phyloP scores from a whole-genome alignment of 306 rosid species.

The Vachellia pachyceras region DNA sequence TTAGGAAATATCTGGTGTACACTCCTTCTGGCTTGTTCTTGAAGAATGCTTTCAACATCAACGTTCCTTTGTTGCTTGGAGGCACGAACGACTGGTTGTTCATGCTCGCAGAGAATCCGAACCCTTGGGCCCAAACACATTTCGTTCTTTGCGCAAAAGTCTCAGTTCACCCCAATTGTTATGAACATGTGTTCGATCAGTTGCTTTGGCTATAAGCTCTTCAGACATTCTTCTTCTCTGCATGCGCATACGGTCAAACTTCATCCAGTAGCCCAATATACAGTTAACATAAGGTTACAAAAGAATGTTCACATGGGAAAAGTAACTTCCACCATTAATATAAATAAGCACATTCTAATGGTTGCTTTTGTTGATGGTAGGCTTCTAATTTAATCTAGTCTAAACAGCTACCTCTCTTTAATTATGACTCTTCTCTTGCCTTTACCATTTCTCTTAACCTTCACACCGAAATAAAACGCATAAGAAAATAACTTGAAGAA shows the following conservation, averaged over 20 bases:
- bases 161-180: conserved; percentile 43
- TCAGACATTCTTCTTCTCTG: conserved; percentile 60
- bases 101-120: conserved; percentile 61
- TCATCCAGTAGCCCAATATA: neutral
- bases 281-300: neutral
- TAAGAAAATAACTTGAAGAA: too few relatives aligned
- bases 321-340: too few relatives aligned
- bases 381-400: too few relatives aligned
- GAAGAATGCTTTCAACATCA: conserved; percentile 59
- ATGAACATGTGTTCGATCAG: conserved; percentile 63
- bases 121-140: conserved; percentile 28
- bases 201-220: conserved; percentile 49
- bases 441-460: too few relatives aligned
- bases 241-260: conserved; percentile 30
- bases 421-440: too few relatives aligned
- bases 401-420: too few relatives aligned
- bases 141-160: conserved; percentile 14
- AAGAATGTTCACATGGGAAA: too few relatives aligned
- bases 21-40: conserved; percentile 30
- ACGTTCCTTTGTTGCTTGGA: conserved; percentile 37
- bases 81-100: conserved; percentile 67
- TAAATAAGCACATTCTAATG: too few relatives aligned
- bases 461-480: too few relatives aligned
- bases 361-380: too few relatives aligned
- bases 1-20: conserved; percentile 60